A percentile compares a stretch with the other conserved stretches of the same genome.
phyloP scores from a whole-genome alignment of 2,329 filamentous ascomycete species.

The Colletotrichum sp. region DNA sequence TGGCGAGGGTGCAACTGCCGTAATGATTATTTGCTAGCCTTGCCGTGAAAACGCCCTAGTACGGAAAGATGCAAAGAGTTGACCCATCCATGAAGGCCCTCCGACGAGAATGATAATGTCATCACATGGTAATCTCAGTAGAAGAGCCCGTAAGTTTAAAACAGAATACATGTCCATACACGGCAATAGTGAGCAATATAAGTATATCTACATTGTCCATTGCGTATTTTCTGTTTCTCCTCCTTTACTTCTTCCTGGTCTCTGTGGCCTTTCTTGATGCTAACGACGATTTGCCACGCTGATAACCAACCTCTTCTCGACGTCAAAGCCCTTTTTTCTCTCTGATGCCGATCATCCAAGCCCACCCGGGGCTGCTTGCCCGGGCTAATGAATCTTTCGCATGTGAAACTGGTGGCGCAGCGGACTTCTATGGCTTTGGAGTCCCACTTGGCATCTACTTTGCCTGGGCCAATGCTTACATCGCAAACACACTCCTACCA shows the following conservation, averaged over 20 bases:
- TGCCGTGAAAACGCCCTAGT: neutral
- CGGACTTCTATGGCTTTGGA: conserved; percentile 36
- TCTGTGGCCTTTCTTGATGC: neutral
- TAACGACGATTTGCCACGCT: neutral
- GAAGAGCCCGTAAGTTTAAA: too few species aligned
- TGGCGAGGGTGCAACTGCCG: neutral
- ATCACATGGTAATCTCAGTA: neutral
- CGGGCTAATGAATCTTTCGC: neutral
- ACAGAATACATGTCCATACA: too few species aligned
- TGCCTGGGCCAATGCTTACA: conserved; percentile 30
- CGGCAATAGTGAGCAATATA: neutral
- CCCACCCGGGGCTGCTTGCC: neutral
- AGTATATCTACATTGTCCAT: neutral
- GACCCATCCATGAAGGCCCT: neutral
- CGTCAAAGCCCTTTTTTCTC: neutral
- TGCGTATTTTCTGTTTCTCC: too few species aligned
- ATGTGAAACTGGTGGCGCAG: conserved; percentile 26
- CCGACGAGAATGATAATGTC: neutral
- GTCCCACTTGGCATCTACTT: conserved; percentile 37
- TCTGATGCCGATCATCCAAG: neutral
- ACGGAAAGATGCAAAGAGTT: neutral
- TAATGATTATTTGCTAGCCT: neutral
- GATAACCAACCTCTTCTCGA: neutral
- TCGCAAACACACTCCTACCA: conserved; percentile 30
- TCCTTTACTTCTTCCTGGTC: neutral